Evolutionary conservation across 768 basidiomycete genomes (phyloP), one percentile per base, ranked within the genome.

Genomic region (Podaxis carcinomalis): DNA sequence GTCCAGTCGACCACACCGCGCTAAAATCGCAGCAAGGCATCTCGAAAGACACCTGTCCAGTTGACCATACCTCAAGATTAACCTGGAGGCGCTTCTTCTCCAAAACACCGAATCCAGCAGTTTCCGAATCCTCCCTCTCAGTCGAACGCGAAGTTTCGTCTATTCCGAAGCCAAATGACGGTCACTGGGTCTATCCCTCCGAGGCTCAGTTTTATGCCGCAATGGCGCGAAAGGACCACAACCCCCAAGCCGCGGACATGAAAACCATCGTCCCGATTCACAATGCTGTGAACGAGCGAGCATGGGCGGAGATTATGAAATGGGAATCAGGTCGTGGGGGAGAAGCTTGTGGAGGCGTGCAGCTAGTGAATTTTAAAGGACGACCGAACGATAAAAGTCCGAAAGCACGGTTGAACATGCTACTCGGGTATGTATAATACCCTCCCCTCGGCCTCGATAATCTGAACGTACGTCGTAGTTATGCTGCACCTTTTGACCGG

Each of bases 191-290:
- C 51, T 99, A 99, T 74, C 97, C 97, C 23, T 98, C 96, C 19
- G 93, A 98, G 71, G 86, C 90, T n/a, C 96, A 98, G 75, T 99
- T 99, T 81, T 98, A 91, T 74, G 81, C 90, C n/a, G 96, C 97
- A 19, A 95, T 99, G 89, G 84, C 87, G 60, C 86, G 96, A 62
- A 98, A 98, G 77, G 87, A 97, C 67, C 92, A 97, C 72, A 86
- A 89, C 57, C 95, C 95, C 3, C 81, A 87, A 32, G 82, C 89
- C 21, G 70, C 80, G n/a, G 96, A 98, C 75, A 98, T 98, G 95
- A 86, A 83, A 68, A 90, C 92, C 28, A 89, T 99, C 68, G 94
- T 99, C 21, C 96, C 95, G 13, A 99, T 99, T 53, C 97, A 99
- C 74, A 99, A 99, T 70, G 96, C 96, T 39, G 97, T 98, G 57